Evolutionary conservation across 192 early-diverging fungal species (phyloP).

Genomic region (Linnemannia elongata): DNA sequence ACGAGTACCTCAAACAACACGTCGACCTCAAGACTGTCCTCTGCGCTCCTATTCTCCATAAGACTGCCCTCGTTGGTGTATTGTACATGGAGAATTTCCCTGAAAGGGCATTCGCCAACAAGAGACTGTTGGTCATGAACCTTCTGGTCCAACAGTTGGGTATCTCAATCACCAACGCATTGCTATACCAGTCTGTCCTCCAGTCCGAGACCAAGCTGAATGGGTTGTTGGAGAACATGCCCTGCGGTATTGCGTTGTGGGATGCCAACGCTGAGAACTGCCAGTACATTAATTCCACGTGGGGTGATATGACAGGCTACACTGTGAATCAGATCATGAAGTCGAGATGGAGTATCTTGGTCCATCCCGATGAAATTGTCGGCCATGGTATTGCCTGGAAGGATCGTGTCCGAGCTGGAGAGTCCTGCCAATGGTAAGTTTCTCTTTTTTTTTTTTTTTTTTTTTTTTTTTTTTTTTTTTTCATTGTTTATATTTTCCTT

Average conservation of each 20-base stretch:
- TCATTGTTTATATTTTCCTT: background rate
- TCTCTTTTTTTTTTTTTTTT: too few species aligned
- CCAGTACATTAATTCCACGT: conserved; percentile 39
- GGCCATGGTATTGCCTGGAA: conserved; percentile 33
- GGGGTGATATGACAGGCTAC: conserved; percentile 49
- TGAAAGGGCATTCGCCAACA: conserved; percentile 56
- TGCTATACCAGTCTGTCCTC: conserved; percentile 63
- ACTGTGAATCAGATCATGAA: conserved; percentile 33
- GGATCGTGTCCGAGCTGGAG: conserved; percentile 22
- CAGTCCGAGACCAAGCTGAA: conserved; percentile 50
- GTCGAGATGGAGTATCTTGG: conserved; percentile 12
- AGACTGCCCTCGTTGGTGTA: conserved; percentile 57
- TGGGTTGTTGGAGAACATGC: conserved; percentile 54
- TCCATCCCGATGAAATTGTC: conserved; percentile 37
- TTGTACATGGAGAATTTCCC: conserved; percentile 66
- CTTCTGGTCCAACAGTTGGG: conserved; percentile 65
- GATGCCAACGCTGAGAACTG: conserved; percentile 37
- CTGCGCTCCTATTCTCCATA: conserved; percentile 64
- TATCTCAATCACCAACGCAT: conserved; percentile 65
- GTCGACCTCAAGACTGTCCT: conserved; percentile 60
- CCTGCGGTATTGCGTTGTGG: conserved; percentile 51
- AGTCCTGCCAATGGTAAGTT: conserved; percentile 45
- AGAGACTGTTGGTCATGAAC: conserved; percentile 60
- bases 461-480: background rate
- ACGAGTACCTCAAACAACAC: conserved; percentile 42